Conservation (phyloP, 106 monocot species). For the Apostasia ramifera region DNA sequence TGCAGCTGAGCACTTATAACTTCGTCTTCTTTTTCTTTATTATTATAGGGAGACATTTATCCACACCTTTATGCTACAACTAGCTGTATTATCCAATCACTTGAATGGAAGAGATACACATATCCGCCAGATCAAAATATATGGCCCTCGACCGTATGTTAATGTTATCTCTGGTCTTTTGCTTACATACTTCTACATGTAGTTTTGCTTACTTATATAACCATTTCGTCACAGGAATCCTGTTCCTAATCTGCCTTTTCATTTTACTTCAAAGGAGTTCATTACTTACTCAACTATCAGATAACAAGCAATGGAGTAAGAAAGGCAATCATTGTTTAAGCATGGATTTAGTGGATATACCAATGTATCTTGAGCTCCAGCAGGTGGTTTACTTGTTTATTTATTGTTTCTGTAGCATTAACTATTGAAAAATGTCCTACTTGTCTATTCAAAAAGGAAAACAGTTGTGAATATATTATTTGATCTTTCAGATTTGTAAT, state of each 20-base stretch:
- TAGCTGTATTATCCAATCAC: slow-evolving; percentile 83
- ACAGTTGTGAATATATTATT: too few relatives aligned
- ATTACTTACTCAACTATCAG: slow-evolving; percentile 69
- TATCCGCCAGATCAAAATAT: slow-evolving; percentile 93
- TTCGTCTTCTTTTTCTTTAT: not conserved
- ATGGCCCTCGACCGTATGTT: slow-evolving; percentile 82
- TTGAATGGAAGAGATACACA: slow-evolving; percentile 97
- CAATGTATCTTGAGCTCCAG: too few relatives aligned
- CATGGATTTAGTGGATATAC: too few relatives aligned
- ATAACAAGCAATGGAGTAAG: slow-evolving; percentile 12
- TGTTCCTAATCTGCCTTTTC: slow-evolving; percentile 88
- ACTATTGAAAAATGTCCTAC: too few relatives aligned
- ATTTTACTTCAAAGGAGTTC: slow-evolving; percentile 86
- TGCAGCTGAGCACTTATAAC: not conserved
- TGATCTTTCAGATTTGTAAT: too few relatives aligned
- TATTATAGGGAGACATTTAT: slow-evolving; percentile 74
- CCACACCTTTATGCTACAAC: slow-evolving; percentile 97
- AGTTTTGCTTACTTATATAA: not conserved
- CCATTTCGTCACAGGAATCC: slow-evolving; percentile 66
- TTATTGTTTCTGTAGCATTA: too few relatives aligned
- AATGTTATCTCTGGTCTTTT: not conserved
- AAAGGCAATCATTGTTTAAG: too few relatives aligned
- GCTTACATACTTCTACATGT: not conserved
- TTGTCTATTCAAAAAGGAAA: too few relatives aligned
- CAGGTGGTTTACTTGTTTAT: too few relatives aligned